phyloP scores from a whole-genome alignment of 805 yeast species.

The Metschnikowia cerradonensis region DNA sequence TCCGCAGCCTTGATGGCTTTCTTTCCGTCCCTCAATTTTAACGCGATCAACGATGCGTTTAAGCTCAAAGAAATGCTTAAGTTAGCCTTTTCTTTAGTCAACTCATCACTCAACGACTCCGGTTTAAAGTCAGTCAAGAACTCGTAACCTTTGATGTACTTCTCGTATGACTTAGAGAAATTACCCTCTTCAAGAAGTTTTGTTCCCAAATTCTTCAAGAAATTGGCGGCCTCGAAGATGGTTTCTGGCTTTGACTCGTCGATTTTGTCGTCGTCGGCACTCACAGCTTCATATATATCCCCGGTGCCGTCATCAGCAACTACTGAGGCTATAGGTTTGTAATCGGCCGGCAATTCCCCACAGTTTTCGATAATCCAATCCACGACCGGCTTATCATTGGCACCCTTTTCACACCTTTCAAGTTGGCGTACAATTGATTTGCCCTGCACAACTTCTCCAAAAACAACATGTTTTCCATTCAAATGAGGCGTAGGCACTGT shows the following conservation, averaged over 20 bases:
- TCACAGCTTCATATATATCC: constrained; percentile 70
- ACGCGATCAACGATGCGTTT: constrained; percentile 70
- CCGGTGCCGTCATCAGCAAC: constrained; percentile 75
- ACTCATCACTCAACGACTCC: constrained; percentile 55
- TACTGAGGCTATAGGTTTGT: constrained; percentile 43
- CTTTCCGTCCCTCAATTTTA: constrained; percentile 55
- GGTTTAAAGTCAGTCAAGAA: constrained; percentile 74
- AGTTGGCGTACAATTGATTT: constrained; percentile 74
- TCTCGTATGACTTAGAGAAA: constrained; percentile 50
- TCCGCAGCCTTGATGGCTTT: constrained; percentile 58
- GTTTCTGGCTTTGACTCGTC: constrained; percentile 57
- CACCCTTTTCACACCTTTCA: constrained; percentile 65
- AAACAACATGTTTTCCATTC: constrained; percentile 93
- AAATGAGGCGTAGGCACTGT: constrained; percentile 85
- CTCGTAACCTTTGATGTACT: constrained; percentile 68
- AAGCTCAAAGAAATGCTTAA: constrained; percentile 62
- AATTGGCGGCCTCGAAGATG: constrained; percentile 61
- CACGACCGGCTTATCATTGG: constrained; percentile 64
- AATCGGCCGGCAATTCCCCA: constrained; percentile 70
- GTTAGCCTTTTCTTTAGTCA: constrained; percentile 45
- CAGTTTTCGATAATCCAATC: constrained; percentile 73
- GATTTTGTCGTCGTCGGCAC: constrained; percentile 69
- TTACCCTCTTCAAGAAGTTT: constrained; percentile 65
- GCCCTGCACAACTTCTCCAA: constrained; percentile 82
- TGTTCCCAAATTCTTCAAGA: constrained; percentile 76